phyloP scores from a whole-genome alignment of 148 eudicot species.

The Fallopia convolvulus region DNA sequence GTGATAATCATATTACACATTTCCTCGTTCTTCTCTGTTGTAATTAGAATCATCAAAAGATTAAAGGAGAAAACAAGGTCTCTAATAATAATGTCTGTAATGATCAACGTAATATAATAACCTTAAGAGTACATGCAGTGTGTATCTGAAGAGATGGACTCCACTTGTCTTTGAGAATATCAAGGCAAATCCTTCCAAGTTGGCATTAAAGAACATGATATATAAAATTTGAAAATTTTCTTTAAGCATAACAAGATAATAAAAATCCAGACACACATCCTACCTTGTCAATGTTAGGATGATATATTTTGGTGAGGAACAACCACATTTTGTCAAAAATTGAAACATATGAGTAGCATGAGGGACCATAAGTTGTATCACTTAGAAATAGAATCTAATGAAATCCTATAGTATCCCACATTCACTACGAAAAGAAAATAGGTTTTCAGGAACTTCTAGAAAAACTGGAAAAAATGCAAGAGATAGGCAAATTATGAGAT shows the following conservation, averaged over 20 bases:
- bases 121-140: constrained; percentile 95
- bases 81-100: not conserved
- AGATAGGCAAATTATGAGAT: too few species aligned
- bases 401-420: too few species aligned
- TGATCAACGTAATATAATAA: constrained; percentile 14
- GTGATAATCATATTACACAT: not conserved
- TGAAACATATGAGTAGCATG: too few species aligned
- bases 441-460: too few species aligned
- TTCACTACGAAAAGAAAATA: too few species aligned
- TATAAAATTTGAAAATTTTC: not conserved
- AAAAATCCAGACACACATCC: constrained; percentile 10
- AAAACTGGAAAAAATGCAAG: too few species aligned
- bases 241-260: not conserved
- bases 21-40: not conserved
- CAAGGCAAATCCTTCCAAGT: constrained; percentile 99
- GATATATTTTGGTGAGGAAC: constrained; percentile 95
- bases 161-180: constrained; percentile 97
- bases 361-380: too few species aligned
- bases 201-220: constrained; percentile 19
- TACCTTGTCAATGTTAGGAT: constrained; percentile 98
- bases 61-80: not conserved
- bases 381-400: too few species aligned
- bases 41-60: not conserved
- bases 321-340: too few species aligned
- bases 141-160: constrained; percentile 99